These are phyloP conservation scores for Wickerhamiella musiphila DNA, from an alignment of 805 yeast species.

Conservation along the genomic window DNA sequence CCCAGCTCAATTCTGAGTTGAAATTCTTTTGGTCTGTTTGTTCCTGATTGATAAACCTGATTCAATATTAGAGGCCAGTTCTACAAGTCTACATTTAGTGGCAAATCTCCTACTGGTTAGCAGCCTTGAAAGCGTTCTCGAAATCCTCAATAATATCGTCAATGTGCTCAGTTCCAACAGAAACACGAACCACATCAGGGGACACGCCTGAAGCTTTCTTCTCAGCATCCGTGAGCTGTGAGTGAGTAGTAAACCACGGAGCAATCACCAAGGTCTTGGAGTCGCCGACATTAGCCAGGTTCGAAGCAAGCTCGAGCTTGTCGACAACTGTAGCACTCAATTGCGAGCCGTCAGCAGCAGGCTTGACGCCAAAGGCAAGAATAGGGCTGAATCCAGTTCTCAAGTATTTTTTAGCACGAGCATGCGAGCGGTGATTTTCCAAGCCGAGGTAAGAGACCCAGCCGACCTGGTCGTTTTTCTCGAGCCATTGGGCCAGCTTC, in stretches of 20 bases:
- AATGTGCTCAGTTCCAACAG: slow-evolving; percentile 81
- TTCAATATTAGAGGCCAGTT: too few species aligned
- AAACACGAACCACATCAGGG: slow-evolving; percentile 71
- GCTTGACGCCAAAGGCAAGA: slow-evolving; percentile 73
- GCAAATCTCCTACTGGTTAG: slow-evolving; percentile 23
- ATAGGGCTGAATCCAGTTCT: slow-evolving; percentile 72
- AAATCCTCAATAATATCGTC: slow-evolving; percentile 84
- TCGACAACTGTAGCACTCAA: slow-evolving; percentile 78
- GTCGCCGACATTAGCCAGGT: slow-evolving; percentile 95
- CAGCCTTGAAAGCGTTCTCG: slow-evolving; percentile 63
- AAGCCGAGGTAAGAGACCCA: slow-evolving; percentile 93
- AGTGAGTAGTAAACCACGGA: slow-evolving; percentile 92
- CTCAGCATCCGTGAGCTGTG: slow-evolving; percentile 72
- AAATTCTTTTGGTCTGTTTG: too few species aligned
- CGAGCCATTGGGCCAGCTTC: slow-evolving; percentile 61
- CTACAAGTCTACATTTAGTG: too few species aligned
- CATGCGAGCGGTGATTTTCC: slow-evolving; percentile 60
- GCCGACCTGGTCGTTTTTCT: slow-evolving; percentile 45
- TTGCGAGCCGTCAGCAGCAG: slow-evolving; percentile 34
- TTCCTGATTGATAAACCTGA: too few species aligned
- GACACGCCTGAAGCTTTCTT: slow-evolving; percentile 73
- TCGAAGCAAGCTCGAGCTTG: slow-evolving; percentile 65
- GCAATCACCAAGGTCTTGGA: slow-evolving; percentile 89
- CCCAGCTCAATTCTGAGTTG: too few species aligned
- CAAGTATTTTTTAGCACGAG: slow-evolving; percentile 68